Base-by-base conservation (phyloP, 2,329 filamentous ascomycete genomes). In the Periconia digitata region DNA sequence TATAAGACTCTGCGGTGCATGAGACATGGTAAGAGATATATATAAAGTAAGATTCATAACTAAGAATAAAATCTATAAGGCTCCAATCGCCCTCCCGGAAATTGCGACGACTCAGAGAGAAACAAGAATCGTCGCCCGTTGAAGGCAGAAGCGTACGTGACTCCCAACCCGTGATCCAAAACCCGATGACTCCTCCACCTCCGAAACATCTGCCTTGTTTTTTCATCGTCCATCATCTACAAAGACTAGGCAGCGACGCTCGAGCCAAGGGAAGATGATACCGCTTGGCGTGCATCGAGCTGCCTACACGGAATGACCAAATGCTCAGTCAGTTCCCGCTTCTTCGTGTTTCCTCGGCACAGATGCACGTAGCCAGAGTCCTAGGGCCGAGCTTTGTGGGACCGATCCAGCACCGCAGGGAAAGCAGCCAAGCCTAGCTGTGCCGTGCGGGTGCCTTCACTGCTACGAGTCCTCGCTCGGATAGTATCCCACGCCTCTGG, bases 401-500 rank as follows among this genome's bases (percentile, higher is more conserved):
- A 71, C 68, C 69, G 60, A 66, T 67, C 63, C 51, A 49, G 51
- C 51, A 27, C 43, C 32, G 41, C 42, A 47, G n/a, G 20, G 18
- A 42, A 22, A 40, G 47, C 50, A 57, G 48, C 56, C 55, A 55
- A 57, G 58, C 56, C 60, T 49, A 63, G 54, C 41, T 54, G 52
- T n/a, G n/a, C n/a, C 54, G 29, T 27, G 49, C 51, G 42, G 44
- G 41, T 54, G 60, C 54, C 48, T 56, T 64, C 65, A 60, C 63
- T 72, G 69, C 58, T 72, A 48, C 69, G 60, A 72, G 63, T 67
- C 69, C 69, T 58, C 45, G 59, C 64, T 60, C 60, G 64, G 62
- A 44, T 61, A 49, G 45, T 47, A 17, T 71, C 69, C 69, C 69
- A 72, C 62, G 69, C 69, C 69, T 67, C 62, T 46, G 52, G 55